phyloP scores from a whole-genome alignment of 805 yeast genomes.

The Zygotorulaspora chibaensis region DNA sequence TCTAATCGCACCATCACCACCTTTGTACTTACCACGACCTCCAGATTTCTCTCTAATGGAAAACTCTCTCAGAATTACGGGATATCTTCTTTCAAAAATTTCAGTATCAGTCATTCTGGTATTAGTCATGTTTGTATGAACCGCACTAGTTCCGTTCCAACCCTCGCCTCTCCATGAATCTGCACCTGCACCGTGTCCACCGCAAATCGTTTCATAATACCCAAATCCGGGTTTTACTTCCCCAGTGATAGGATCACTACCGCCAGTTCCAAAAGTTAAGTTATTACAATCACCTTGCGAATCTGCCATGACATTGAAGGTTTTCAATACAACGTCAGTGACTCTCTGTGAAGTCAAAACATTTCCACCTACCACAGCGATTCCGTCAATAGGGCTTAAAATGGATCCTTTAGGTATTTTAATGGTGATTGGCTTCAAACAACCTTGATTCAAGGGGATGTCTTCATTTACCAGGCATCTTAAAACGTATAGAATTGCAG shows the following conservation, averaged over 20 bases:
- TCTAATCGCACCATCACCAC: conserved; percentile 85
- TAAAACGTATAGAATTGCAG: conserved; percentile 84
- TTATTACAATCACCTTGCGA: conserved; percentile 96
- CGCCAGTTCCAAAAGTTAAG: conserved; percentile 84
- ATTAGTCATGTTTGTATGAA: conserved; percentile 91
- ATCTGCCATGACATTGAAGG: conserved; percentile 87
- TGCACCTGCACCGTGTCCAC: conserved; percentile 84
- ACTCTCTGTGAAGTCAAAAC: conserved; percentile 93
- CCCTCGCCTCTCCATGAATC: conserved; percentile 53
- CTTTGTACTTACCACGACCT: conserved; percentile 65
- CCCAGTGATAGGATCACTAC: conserved; percentile 47
- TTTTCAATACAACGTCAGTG: conserved; percentile 81
- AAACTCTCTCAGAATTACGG: conserved; percentile 71
- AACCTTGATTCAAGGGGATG: conserved; percentile 92
- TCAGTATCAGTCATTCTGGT: conserved; percentile 91
- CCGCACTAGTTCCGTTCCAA: conserved; percentile 86
- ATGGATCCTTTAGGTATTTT: conserved; percentile 58
- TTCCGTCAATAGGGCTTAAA: conserved; percentile 72
- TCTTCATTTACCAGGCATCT: conserved; percentile 80
- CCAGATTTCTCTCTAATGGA: conserved; percentile 71
- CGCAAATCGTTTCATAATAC: conserved; percentile 91
- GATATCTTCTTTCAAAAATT: conserved; percentile 82
- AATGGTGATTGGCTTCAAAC: conserved; percentile 72
- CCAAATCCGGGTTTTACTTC: conserved; percentile 61
- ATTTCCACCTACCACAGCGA: conserved; percentile 94